A percentile compares a stretch with the other conserved stretches of the same genome.
phyloP scores from a whole-genome alignment of 148 eudicot species.

The Silene latifolia region DNA sequence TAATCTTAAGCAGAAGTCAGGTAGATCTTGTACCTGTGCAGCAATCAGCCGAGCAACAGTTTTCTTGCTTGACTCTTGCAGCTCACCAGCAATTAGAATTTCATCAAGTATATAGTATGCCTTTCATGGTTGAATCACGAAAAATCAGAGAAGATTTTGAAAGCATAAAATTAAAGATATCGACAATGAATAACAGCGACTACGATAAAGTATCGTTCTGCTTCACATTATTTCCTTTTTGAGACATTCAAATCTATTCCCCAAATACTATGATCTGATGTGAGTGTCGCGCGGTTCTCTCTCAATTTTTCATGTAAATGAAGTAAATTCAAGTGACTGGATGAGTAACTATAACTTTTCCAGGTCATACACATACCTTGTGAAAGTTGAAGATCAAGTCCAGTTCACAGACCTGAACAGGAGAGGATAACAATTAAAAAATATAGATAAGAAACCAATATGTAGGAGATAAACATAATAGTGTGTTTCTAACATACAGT shows the following conservation, averaged over 20 bases:
- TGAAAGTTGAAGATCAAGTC: slow-evolving; percentile 93
- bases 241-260: too few relatives aligned
- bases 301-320: too few relatives aligned
- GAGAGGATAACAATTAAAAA: not conserved
- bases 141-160: not conserved
- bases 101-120: slow-evolving; percentile 91
- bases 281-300: too few relatives aligned
- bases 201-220: too few relatives aligned
- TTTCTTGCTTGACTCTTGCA: slow-evolving; percentile 96
- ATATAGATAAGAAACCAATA: not conserved
- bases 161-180: not conserved
- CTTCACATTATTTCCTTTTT: too few relatives aligned
- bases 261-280: too few relatives aligned
- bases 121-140: slow-evolving; percentile 33
- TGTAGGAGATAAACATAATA: not conserved
- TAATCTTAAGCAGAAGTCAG: not conserved
- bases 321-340: too few relatives aligned
- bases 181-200: too few relatives aligned
- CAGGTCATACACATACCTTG: slow-evolving; percentile 50
- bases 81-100: slow-evolving; percentile 88
- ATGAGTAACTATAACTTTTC: too few relatives aligned
- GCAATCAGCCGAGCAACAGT: slow-evolving; percentile 80
- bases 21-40: slow-evolving; percentile 60
- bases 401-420: slow-evolving; percentile 79
- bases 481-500: not conserved